Conservation (phyloP, 352 stramenopile genomes). For the Thalassiosira mediterranea region DNA sequence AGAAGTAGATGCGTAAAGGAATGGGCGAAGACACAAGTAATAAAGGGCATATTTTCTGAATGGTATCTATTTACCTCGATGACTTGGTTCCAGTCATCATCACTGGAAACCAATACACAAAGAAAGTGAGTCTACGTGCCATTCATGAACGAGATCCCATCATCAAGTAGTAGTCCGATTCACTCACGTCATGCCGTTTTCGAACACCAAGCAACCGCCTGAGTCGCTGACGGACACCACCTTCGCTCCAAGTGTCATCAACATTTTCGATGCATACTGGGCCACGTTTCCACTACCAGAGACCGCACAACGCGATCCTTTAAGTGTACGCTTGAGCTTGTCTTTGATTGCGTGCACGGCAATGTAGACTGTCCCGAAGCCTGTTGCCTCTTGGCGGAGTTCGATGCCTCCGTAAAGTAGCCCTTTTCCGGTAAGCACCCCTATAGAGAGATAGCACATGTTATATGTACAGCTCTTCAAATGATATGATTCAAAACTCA, state of each 20-base stretch:
- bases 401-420: slow-evolving; percentile 86
- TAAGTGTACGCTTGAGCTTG: slow-evolving; percentile 57
- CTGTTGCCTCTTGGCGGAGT: slow-evolving; percentile 90
- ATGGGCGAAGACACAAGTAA: not conserved
- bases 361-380: slow-evolving; percentile 92
- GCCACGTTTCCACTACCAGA: slow-evolving; percentile 92
- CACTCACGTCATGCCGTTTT: slow-evolving; percentile 64
- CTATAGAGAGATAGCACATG: not conserved
- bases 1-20: slow-evolving; percentile 1
- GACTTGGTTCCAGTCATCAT: slow-evolving; percentile 34
- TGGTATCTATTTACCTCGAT: slow-evolving; percentile 21
- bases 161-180: slow-evolving; percentile 27
- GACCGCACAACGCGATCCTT: slow-evolving; percentile 84
- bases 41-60: slow-evolving; percentile 1
- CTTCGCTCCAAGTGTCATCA: slow-evolving; percentile 90
- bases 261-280: slow-evolving; percentile 89
- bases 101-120: not conserved
- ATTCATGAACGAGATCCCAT: not conserved
- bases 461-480: too few relatives aligned
- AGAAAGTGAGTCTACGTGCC: not conserved
- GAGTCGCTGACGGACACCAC: slow-evolving; percentile 93
- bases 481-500: too few relatives aligned
- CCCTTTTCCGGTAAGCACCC: slow-evolving; percentile 89
- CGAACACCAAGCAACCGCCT: slow-evolving; percentile 78
- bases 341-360: slow-evolving; percentile 88